These are phyloP conservation scores for Ophiostoma populinum DNA, from an alignment of 2,329 filamentous ascomycete species.

Conservation along the genomic window DNA sequence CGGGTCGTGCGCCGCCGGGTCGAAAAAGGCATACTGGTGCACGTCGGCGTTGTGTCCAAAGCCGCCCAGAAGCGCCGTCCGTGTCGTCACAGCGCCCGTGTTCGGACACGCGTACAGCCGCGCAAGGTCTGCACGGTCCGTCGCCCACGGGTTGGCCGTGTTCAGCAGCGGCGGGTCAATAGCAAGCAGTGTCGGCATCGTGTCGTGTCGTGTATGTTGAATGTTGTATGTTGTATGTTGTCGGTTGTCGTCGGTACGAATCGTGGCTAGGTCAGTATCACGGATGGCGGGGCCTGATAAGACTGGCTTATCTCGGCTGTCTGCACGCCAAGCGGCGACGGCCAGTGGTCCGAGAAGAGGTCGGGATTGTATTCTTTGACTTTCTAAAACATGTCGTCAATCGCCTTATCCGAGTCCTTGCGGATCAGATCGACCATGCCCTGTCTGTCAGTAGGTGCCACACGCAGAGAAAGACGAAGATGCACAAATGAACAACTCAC, in stretches of 20 bases:
- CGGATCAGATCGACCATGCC: constrained; percentile 92
- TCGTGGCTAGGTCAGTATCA: too few species aligned
- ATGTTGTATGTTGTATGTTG: background rate
- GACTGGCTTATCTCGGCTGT: too few species aligned
- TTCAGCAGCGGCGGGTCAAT: constrained; percentile 55
- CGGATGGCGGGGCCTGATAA: too few species aligned
- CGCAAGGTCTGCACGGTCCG: constrained; percentile 41
- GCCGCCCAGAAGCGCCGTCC: constrained; percentile 47
- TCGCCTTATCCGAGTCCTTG: constrained; percentile 81
- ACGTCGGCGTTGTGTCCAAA: constrained; percentile 42
- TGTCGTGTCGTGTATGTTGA: background rate
- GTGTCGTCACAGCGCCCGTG: constrained; percentile 58
- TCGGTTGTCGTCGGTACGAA: too few species aligned
- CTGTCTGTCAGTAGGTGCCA: too few species aligned
- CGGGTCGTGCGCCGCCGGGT: constrained; percentile 17
- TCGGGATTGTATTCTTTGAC: background rate
- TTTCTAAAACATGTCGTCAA: constrained; percentile 60
- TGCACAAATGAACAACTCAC: too few species aligned
- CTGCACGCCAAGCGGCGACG: too few species aligned
- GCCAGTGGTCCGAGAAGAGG: too few species aligned
- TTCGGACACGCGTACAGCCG: constrained; percentile 40
- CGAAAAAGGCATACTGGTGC: constrained; percentile 53
- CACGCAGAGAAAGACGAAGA: too few species aligned
- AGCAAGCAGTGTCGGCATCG: constrained; percentile 26
- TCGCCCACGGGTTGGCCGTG: constrained; percentile 62